Base-by-base conservation (phyloP, 768 basidiomycete genomes). In the Lentinula boryana region DNA sequence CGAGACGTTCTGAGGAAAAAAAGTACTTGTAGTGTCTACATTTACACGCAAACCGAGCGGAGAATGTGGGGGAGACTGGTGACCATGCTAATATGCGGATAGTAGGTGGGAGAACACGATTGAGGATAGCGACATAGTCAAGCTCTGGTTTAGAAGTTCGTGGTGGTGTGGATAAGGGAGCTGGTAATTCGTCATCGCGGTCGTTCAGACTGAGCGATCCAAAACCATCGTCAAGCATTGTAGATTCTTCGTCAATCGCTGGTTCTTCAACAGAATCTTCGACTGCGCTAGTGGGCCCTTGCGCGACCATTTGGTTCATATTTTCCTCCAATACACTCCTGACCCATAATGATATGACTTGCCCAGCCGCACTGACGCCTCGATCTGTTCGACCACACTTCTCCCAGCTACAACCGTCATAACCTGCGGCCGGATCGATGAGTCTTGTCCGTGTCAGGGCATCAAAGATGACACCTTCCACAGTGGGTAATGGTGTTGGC, bases 1-100 rank as follows among this genome's bases (percentile, higher is more conserved):
- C 84, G 58, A 98, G 84, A 33, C 74, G 74, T 35, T 78, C 74
- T 0, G 84, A 73, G 36, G 85, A 82, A 78, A 99, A 98, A 73
- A 98, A 96, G 75, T 98, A 99, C 69, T 96, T 98, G 85, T 99
- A 98, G 71, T 99, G 96, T 40, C 97, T 80, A 67, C 84, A 86
- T 56, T 74, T 78, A 75, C 96, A 98, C 12, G 86, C 88, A 74
- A 89, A 95, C 4, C 97, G 87, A 7, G 95, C 89, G 21, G 95
- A 94, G 73, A 98, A 98, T 36, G 71, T 70, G 7, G 81, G 71
- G 2, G 83, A 71, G 32, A 98, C 88, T 18, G 95, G 93, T 8
- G 96, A 93, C 95, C 96, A 99, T 7, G 94, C 95, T 55, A 94
- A 80, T 41, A 98, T 76, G 27, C 95, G 89, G 67, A 98, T 93